A percentile compares a stretch with the other conserved stretches of the same genome.
These are phyloP conservation scores for Collybiopsis luxurians DNA, from an alignment of 768 basidiomycete genomes.

Conservation along the genomic window DNA sequence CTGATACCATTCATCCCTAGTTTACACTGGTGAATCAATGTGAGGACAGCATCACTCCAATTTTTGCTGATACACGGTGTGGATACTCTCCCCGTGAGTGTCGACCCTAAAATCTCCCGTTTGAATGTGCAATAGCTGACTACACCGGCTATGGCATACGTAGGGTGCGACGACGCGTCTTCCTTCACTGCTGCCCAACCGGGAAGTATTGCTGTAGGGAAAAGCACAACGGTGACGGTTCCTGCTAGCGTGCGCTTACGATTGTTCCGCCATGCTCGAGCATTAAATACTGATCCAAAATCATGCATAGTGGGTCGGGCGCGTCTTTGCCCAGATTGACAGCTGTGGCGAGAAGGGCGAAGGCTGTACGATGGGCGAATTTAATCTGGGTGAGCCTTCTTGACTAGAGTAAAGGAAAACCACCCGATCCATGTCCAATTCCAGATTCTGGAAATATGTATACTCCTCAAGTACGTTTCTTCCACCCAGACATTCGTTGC, in stretches of 20 bases:
- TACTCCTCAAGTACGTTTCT: constrained; percentile 15
- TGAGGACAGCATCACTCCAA: neutral
- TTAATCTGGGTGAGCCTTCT: constrained; percentile 33
- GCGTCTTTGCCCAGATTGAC: constrained; percentile 35
- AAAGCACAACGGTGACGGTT: neutral
- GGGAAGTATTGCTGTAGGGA: neutral
- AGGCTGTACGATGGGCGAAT: constrained; percentile 35
- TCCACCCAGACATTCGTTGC: constrained; percentile 11
- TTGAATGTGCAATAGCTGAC: no score
- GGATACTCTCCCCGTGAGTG: constrained; percentile 1
- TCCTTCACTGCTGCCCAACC: constrained; percentile 4
- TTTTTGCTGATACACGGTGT: neutral
- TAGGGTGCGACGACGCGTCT: neutral
- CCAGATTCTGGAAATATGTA: constrained; percentile 14
- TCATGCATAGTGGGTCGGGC: constrained; percentile 35
- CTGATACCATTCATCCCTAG: neutral
- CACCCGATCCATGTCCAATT: neutral
- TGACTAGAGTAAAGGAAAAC: neutral
- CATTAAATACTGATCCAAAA: neutral
- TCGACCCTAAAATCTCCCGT: no score
- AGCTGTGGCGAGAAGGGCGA: constrained; percentile 35
- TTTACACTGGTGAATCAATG: neutral
- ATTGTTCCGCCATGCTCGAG: neutral
- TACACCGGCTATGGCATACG: no score
- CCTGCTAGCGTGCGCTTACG: neutral